Evolutionary conservation across 495 filamentous ascomycete genomes (phyloP), one percentile per base, ranked within the genome.

Genomic region (Aspergillus heteromorphus): DNA sequence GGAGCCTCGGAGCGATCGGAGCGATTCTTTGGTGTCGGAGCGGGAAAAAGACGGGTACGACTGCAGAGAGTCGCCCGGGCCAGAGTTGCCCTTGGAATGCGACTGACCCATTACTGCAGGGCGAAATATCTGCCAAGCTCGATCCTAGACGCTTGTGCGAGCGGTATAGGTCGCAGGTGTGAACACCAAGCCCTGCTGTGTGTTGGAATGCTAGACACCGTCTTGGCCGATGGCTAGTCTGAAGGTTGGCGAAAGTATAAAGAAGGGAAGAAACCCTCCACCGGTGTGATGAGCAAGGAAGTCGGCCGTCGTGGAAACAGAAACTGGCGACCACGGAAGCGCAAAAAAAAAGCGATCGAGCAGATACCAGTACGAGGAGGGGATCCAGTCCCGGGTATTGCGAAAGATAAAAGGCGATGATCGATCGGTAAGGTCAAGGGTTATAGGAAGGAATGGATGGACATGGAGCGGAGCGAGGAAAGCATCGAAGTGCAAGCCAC

Each of bases 11-110:
- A 97, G 81, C 1, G 93, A 97, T 45, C 92, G 87, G 18, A 88
- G 78, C 9, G 93, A 97, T 59, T 96, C 95, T 70, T 91, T 91
- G 36, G 93, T 98, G 69, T 98, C 93, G 19, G 92, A 88, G 65
- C 88, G 89, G 67, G 86, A 87, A 70, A 98, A 91, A 19, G 93
- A 95, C 31, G 92, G 89, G 71, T 90, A 93, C 21, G 87, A 86
- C 68, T 87, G 85, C 51, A 92, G 72, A 54, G 74, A 66, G 58
- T 85, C 82, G 55, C 73, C 69, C 57, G 70, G 71, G 64, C 75
- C 74, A 57, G 74, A 83, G 62, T 82, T 80, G 65, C 77, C 75
- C 75, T 93, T 96, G 66, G 92, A 97, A 69, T 83, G 79, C 78
- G 90, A 84, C 77, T 97, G 95, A 73, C 92, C 92, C 92, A 97